phyloP scores from a whole-genome alignment of 148 eudicot species.

The Vaccinium corymbosum region DNA sequence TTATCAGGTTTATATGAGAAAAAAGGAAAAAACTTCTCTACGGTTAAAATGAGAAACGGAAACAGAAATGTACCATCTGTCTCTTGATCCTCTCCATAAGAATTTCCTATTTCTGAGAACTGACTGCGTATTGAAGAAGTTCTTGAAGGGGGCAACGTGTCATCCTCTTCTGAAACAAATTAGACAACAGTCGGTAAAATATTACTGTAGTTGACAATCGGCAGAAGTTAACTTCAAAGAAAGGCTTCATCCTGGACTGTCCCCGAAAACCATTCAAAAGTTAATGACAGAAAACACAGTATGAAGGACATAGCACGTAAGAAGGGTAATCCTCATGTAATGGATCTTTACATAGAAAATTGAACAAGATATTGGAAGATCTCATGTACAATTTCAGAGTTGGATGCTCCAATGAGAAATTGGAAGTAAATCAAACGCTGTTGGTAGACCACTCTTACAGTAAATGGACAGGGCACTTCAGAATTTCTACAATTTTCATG shows the following conservation, averaged over 20 bases:
- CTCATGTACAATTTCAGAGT: neutral
- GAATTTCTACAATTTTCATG: neutral
- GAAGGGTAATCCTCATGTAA: neutral
- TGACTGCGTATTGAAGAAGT: slow-evolving; percentile 53
- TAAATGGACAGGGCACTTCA: neutral
- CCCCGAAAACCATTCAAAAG: neutral
- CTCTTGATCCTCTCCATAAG: slow-evolving; percentile 45
- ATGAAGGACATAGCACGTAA: too few relatives aligned
- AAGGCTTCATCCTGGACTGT: neutral
- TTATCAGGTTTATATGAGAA: neutral
- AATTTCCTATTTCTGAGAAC: slow-evolving; percentile 46
- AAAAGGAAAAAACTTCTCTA: neutral
- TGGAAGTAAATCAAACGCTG: neutral
- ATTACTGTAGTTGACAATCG: neutral
- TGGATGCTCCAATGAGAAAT: neutral
- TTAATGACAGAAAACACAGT: neutral
- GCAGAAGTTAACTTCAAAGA: neutral
- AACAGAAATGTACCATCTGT: slow-evolving; percentile 9
- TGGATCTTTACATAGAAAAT: neutral
- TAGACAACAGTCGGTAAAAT: neutral
- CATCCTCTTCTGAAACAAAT: slow-evolving; percentile 51
- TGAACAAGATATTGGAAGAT: neutral
- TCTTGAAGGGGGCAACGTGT: slow-evolving; percentile 35
- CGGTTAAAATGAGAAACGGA: neutral
- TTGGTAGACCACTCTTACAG: neutral